Conservation (phyloP, 306 rosid species). For the Prunus padus region DNA sequence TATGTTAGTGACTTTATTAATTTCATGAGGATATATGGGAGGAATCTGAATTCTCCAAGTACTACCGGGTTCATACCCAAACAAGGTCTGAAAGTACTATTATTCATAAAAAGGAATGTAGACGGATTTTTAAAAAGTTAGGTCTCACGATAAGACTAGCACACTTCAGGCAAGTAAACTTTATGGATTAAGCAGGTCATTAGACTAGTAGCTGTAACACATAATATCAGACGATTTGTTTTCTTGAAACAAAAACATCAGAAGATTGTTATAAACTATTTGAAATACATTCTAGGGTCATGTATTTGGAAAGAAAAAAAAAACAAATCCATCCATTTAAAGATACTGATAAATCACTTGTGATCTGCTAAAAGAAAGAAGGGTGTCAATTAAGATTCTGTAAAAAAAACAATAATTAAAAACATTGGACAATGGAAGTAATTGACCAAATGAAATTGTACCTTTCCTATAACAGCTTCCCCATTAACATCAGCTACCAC, state of each 20-base stretch:
- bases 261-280: neutral
- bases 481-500: constrained; percentile 46
- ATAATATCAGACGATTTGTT: neutral
- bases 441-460: constrained; percentile 15
- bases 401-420: neutral
- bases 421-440: neutral
- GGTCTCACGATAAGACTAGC: neutral
- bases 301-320: neutral
- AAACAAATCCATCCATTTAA: neutral
- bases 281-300: neutral
- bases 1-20: neutral
- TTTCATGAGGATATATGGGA: neutral
- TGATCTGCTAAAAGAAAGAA: neutral
- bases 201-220: neutral
- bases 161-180: neutral
- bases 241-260: no score
- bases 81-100: neutral
- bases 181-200: neutral
- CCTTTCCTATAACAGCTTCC: constrained; percentile 90
- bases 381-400: no score
- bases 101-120: neutral
- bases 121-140: neutral
- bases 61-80: no score
- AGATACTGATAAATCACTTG: neutral
- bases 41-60: neutral